Percentiles rank a stretch among this genome's conserved stretches.
Evolutionary conservation across 768 basidiomycete species (phyloP).

Genomic region (Agrocybe chaxingu): DNA sequence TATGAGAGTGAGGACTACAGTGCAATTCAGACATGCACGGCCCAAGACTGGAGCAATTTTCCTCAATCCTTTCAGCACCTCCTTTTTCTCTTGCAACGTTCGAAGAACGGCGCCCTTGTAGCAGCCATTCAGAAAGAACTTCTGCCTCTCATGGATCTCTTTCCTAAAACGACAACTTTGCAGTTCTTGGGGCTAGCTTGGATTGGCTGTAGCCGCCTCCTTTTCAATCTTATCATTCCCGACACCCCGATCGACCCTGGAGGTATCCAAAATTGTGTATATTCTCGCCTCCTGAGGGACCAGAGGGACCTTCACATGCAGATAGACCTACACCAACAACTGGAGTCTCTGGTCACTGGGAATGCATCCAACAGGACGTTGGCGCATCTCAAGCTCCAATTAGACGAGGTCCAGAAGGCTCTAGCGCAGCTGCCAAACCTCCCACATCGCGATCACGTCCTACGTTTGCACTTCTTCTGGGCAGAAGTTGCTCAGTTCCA

Average conservation of each 20-base stretch:
- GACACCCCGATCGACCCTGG: constrained; percentile 86
- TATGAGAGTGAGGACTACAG: constrained; percentile 26
- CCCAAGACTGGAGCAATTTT: constrained; percentile 1
- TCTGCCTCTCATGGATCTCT: constrained; percentile 13
- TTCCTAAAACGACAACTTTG: constrained; percentile 8
- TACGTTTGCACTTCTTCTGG: constrained; percentile 66
- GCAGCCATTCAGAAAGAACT: constrained; percentile 30
- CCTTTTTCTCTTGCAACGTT: constrained; percentile 28
- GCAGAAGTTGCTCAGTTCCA: constrained; percentile 76
- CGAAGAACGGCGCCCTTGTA: constrained; percentile 30
- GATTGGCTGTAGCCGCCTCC: constrained; percentile 54
- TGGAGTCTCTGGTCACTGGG: constrained; percentile 58
- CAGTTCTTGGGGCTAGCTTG: constrained; percentile 39
- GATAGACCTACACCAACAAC: constrained; percentile 46
- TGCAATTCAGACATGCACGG: constrained; percentile 9
- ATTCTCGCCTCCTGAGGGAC: constrained; percentile 42
- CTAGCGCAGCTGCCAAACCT: constrained; percentile 23
- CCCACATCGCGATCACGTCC: constrained; percentile 36
- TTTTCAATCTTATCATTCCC: constrained; percentile 77
- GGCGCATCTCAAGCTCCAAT: constrained; percentile 36
- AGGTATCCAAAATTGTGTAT: constrained; percentile 49
- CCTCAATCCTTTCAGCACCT: constrained; percentile 9
- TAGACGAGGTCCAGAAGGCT: constrained; percentile 26
- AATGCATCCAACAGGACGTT: constrained; percentile 49
- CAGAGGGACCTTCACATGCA: constrained; percentile 41